These are phyloP conservation scores for Sporothrix brasiliensis DNA, from an alignment of 2,329 filamentous ascomycete genomes.

Conservation along the genomic window DNA sequence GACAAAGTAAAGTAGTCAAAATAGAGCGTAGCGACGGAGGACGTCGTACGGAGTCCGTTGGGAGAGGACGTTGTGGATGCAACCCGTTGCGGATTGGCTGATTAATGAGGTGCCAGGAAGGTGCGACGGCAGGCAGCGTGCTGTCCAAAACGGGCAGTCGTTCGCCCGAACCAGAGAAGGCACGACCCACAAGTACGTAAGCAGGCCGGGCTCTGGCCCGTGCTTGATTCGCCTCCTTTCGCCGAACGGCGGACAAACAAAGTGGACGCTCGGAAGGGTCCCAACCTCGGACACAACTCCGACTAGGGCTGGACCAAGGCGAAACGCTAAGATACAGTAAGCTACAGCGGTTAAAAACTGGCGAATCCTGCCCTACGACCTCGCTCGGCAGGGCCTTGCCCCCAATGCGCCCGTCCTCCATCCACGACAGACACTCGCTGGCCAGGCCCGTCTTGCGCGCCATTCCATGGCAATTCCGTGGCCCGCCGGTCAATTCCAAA, in stretches of 20 bases:
- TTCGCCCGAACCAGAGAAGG: conserved; percentile 8
- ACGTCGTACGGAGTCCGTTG: too few relatives aligned
- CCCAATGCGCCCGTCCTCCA: background rate
- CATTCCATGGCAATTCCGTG: too few relatives aligned
- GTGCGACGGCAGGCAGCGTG: background rate
- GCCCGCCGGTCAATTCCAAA: conserved; percentile 1
- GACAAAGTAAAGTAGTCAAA: background rate
- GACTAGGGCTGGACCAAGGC: background rate
- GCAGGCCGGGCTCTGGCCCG: too few relatives aligned
- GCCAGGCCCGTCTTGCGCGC: too few relatives aligned
- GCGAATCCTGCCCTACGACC: too few relatives aligned
- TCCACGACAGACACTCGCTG: too few relatives aligned
- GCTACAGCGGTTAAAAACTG: too few relatives aligned
- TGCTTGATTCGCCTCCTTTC: background rate
- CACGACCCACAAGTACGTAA: background rate
- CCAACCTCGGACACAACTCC: too few relatives aligned
- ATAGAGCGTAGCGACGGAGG: background rate
- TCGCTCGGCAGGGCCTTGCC: background rate
- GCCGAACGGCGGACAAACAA: conserved; percentile 7
- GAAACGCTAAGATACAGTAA: background rate
- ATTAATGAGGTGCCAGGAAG: conserved; percentile 1
- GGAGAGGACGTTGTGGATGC: background rate
- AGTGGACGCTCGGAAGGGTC: too few relatives aligned
- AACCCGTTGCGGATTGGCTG: background rate
- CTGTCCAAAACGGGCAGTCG: conserved; percentile 19